Evolutionary conservation across 1,139 yeast genomes (phyloP), one percentile per base, ranked within the genome.

Genomic region (Candida tetrigidarum): DNA sequence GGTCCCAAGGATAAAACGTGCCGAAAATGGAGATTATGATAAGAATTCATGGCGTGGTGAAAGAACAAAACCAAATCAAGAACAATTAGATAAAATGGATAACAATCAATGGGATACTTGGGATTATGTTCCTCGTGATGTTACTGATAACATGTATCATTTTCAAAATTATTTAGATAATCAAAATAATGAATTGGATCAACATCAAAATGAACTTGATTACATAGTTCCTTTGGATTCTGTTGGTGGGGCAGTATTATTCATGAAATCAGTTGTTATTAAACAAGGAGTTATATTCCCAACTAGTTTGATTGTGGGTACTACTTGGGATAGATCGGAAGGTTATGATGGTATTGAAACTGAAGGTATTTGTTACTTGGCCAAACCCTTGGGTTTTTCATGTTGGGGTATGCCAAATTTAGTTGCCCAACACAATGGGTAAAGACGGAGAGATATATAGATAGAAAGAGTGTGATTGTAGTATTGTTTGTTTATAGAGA

Each of bases 291-390:
- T 67, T 0, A 49, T 62, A 5, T 75, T 74, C 54, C 78, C 80
- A 1, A 68, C 80, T 1, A 67, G 61, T 40, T 70, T 72, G 45
- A 57, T 66, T 5, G 62, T 76, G 8, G 81, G 81, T 5, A 68
- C 74, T 1, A 60, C 74, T 1, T 76, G 80, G 80, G 66, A 66
- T 5, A 58, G 76, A 42, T 36, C 46, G 4, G 80, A 75, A 50
- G 81, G 81, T 4, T 75, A 67, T 51, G 80, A 76, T 54, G 81
- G 80, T 10, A 68, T 76, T 33, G 81, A 75, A 50, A 74, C 79
- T 3, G 80, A 75, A 52, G 80, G 80, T 0, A 28, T 76, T 4
- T 76, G 81, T 49, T 76, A 74, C 50, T 56, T 65, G 39, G 80
- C 80, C 0, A 67, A 63, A 42, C 54, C 66, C 0, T 52, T 73